Percentiles rank a stretch among this genome's conserved stretches.
phyloP scores from a whole-genome alignment of 192 early-diverging fungal species.

The Backusella liffmaniae region DNA sequence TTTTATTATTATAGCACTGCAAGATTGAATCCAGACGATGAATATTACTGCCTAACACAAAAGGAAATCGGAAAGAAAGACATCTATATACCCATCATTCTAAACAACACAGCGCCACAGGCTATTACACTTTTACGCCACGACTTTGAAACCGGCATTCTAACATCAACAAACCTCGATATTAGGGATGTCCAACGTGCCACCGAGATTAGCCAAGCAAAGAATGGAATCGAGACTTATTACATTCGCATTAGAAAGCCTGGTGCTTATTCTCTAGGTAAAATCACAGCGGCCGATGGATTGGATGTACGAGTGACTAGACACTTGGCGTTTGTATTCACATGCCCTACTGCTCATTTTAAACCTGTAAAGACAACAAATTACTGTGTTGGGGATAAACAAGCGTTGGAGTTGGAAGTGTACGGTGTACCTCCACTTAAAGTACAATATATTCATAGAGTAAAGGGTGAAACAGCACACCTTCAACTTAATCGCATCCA shows the following conservation, averaged over 20 bases:
- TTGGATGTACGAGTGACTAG: constrained; percentile 35
- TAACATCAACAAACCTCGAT: constrained; percentile 12
- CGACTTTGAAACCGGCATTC: constrained; percentile 32
- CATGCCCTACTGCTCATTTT: constrained; percentile 38
- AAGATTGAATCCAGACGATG: constrained; percentile 44
- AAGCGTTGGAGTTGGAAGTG: constrained; percentile 26
- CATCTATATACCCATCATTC: constrained; percentile 35
- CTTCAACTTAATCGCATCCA: constrained; percentile 38
- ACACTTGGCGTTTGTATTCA: constrained; percentile 31
- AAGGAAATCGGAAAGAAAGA: constrained; percentile 28
- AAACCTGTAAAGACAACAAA: neutral
- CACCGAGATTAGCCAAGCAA: constrained; percentile 35
- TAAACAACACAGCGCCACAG: constrained; percentile 41
- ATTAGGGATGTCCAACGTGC: constrained; percentile 31
- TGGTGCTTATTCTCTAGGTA: constrained; percentile 41
- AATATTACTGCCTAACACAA: constrained; percentile 42
- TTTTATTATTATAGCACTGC: constrained; percentile 37
- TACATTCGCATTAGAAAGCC: constrained; percentile 33
- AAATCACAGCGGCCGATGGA: constrained; percentile 29
- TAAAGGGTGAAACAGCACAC: neutral
- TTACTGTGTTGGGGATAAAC: constrained; percentile 34
- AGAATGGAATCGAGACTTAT: constrained; percentile 30
- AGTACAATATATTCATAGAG: constrained; percentile 26
- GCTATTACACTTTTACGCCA: constrained; percentile 23
- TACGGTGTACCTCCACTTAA: constrained; percentile 45